These are phyloP conservation scores for Smittium mucronatum DNA, from an alignment of 371 early-diverging fungal species.

Conservation along the genomic window DNA sequence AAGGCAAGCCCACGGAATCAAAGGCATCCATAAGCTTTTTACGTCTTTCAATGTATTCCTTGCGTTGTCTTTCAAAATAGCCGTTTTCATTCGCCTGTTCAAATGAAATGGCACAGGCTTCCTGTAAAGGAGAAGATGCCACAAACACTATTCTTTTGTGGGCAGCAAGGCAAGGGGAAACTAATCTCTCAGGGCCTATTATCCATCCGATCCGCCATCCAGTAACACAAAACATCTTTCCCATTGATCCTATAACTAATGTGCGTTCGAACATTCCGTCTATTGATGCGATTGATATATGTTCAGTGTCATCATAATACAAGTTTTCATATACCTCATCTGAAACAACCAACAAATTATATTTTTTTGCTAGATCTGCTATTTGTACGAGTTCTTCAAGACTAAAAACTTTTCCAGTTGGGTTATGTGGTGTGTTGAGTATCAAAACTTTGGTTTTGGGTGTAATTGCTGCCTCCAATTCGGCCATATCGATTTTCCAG, in stretches of 20 bases:
- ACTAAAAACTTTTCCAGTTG: conserved; percentile 76
- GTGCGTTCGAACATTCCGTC: conserved; percentile 83
- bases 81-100: conserved; percentile 45
- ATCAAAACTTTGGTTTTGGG: conserved; percentile 75
- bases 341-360: conserved; percentile 75
- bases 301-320: conserved; percentile 53
- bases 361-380: conserved; percentile 59
- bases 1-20: conserved; percentile 54
- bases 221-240: conserved; percentile 89
- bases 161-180: conserved; percentile 65
- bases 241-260: conserved; percentile 83
- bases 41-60: conserved; percentile 56
- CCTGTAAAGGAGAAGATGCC: conserved; percentile 81
- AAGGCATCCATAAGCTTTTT: conserved; percentile 57
- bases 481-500: conserved; percentile 76
- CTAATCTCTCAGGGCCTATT: conserved; percentile 62
- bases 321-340: conserved; percentile 95
- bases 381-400: conserved; percentile 66
- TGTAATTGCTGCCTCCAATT: conserved; percentile 64
- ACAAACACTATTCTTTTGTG: conserved; percentile 84
- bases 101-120: conserved; percentile 69
- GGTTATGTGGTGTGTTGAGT: conserved; percentile 93
- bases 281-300: conserved; percentile 66
- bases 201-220: conserved; percentile 97
- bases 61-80: conserved; percentile 56